These are phyloP conservation scores for Alternaria triticina DNA, from an alignment of 2,329 filamentous ascomycete genomes.

Conservation along the genomic window DNA sequence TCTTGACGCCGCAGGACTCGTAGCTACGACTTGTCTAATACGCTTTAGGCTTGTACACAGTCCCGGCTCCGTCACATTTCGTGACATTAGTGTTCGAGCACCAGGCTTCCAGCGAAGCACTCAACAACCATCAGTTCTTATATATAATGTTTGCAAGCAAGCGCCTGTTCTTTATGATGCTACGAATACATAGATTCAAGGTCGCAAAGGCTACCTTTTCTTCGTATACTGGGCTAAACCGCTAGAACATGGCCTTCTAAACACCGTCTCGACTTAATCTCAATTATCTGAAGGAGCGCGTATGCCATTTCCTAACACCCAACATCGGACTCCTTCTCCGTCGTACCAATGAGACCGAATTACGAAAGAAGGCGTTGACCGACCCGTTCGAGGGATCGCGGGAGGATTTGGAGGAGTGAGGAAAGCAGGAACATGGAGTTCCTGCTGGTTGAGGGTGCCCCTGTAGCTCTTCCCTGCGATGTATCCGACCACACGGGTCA, in stretches of 20 bases:
- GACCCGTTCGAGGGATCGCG: constrained; percentile 10
- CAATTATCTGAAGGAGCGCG: background rate
- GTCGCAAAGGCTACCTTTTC: background rate
- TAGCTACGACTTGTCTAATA: background rate
- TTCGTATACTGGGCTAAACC: background rate
- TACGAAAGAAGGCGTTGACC: background rate
- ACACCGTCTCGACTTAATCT: background rate
- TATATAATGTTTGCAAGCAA: background rate
- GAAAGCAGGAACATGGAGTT: constrained; percentile 12
- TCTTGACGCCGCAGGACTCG: background rate
- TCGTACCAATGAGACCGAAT: background rate
- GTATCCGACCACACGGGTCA: constrained; percentile 9
- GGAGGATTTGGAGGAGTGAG: constrained; percentile 14
- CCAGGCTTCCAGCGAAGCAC: constrained; percentile 10
- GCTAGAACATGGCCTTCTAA: background rate
- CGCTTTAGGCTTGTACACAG: background rate
- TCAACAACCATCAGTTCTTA: constrained; percentile 3
- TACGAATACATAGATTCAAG: background rate
- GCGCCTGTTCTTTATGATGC: background rate
- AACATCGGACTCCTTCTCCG: background rate
- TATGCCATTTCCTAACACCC: background rate
- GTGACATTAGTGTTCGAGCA: background rate
- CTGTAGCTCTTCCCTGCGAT: background rate
- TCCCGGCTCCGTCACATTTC: background rate
- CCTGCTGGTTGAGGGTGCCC: constrained; percentile 13